These are phyloP conservation scores for Trichosporon inkin DNA, from an alignment of 1,284 basidiomycete genomes.

Conservation along the genomic window DNA sequence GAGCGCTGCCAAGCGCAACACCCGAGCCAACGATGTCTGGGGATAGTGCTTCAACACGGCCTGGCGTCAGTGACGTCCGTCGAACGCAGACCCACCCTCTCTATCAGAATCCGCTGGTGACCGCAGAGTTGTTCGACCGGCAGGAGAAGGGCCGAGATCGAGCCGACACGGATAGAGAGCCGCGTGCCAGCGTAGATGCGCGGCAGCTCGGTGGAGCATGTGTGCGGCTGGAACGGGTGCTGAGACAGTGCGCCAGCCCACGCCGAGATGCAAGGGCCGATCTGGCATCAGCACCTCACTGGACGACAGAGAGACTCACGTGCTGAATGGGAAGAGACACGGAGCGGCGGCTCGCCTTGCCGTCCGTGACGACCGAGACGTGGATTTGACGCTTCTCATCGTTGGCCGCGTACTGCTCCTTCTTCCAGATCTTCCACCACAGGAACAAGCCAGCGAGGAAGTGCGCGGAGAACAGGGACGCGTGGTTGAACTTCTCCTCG, in stretches of 20 bases:
- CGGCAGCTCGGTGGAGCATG: background rate
- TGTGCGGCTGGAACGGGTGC: background rate
- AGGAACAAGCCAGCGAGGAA: background rate
- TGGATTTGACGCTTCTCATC: background rate
- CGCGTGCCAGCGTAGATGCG: background rate
- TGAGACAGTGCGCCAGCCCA: background rate
- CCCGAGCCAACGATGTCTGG: background rate
- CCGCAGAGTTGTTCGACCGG: background rate
- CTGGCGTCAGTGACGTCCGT: background rate
- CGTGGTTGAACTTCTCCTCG: constrained; percentile 1
- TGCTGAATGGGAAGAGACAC: background rate
- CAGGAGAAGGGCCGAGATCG: background rate
- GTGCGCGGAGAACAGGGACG: constrained; percentile 1
- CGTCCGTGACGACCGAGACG: background rate
- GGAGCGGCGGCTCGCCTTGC: background rate
- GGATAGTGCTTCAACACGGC: background rate
- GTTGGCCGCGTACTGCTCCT: background rate
- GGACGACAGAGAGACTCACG: background rate
- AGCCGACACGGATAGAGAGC: background rate
- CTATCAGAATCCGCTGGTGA: background rate
- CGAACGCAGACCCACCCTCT: background rate
- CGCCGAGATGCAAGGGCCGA: background rate
- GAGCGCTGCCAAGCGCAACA: background rate
- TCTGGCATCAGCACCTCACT: background rate
- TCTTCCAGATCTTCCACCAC: constrained; percentile 7